phyloP scores from a whole-genome alignment of 305 asterid genomes.

The Striga hermonthica region DNA sequence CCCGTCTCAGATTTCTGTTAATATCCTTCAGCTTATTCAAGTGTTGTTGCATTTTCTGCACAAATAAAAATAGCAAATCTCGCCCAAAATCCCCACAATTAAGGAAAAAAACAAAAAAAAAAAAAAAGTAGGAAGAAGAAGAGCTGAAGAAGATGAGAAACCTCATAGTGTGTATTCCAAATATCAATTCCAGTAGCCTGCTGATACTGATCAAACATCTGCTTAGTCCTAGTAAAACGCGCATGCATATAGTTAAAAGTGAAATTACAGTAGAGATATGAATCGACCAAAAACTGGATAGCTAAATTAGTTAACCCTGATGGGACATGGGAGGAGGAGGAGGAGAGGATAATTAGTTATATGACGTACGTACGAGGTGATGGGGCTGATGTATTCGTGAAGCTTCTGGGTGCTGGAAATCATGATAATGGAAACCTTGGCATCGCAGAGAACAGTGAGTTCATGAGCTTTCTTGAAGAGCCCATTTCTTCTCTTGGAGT shows the following conservation, averaged over 20 bases:
- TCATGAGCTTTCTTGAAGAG: constrained; percentile 90
- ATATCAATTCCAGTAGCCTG: constrained; percentile 66
- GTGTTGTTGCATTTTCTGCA: constrained; percentile 60
- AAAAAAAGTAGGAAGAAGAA: neutral
- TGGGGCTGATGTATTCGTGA: constrained; percentile 85
- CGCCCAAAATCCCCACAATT: neutral
- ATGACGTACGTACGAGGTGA: constrained; percentile 49
- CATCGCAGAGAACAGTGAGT: constrained; percentile 87
- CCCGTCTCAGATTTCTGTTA: constrained; percentile 65
- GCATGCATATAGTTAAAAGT: too few relatives aligned
- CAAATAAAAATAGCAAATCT: too few relatives aligned
- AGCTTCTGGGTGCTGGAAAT: constrained; percentile 81
- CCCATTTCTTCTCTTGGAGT: constrained; percentile 93
- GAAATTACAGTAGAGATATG: too few relatives aligned
- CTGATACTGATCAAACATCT: constrained; percentile 78
- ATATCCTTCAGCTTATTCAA: constrained; percentile 76
- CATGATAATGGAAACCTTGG: constrained; percentile 79
- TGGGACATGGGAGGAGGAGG: too few relatives aligned
- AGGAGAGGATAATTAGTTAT: too few relatives aligned
- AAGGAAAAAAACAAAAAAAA: neutral
- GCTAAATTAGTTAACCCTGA: too few relatives aligned
- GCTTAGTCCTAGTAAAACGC: constrained; percentile 57
- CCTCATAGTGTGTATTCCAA: constrained; percentile 87
- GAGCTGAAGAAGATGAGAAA: too few relatives aligned
- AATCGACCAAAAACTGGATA: too few relatives aligned